Evolutionary conservation across 1,284 basidiomycete genomes (phyloP).

Genomic region (Ceratobasidium theobromae): DNA sequence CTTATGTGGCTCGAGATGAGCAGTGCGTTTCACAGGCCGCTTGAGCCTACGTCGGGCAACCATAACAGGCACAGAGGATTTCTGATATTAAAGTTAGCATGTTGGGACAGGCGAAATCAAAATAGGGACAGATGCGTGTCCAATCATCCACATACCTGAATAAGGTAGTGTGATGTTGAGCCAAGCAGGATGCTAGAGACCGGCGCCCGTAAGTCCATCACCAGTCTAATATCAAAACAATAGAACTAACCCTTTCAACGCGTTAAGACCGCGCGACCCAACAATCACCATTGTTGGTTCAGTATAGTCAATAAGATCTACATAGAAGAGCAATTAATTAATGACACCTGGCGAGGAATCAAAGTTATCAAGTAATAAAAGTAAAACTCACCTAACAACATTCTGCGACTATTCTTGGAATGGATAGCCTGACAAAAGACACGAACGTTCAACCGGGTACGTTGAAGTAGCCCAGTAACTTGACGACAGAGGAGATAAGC

Average conservation of each 20-base stretch:
- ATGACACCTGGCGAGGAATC: too few relatives aligned
- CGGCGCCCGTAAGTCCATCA: not conserved
- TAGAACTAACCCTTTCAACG: conserved; percentile 77
- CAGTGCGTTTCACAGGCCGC: conserved; percentile 63
- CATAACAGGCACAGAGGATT: conserved; percentile 90
- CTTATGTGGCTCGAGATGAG: conserved; percentile 63
- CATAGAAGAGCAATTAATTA: too few relatives aligned
- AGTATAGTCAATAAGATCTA: conserved; percentile 87
- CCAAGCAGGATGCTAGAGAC: conserved; percentile 81
- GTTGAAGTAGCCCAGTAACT: conserved; percentile 84
- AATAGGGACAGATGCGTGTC: too few relatives aligned
- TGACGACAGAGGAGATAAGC: conserved; percentile 87
- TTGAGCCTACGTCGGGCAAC: conserved; percentile 82
- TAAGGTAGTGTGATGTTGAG: conserved; percentile 96
- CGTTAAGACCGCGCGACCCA: conserved; percentile 86
- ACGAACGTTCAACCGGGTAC: conserved; percentile 83
- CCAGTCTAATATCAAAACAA: not conserved
- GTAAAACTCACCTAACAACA: conserved; percentile 69
- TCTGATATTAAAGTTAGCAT: conserved; percentile 47
- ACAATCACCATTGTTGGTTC: conserved; percentile 95
- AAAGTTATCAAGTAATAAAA: not conserved
- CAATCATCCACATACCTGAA: conserved; percentile 72
- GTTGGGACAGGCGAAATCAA: not conserved
- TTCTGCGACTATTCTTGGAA: conserved; percentile 90
- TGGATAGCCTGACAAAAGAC: conserved; percentile 95